A percentile compares a stretch with the other conserved stretches of the same genome.
Evolutionary conservation across 805 yeast species (phyloP).

Genomic region (Candida dajiaensis): DNA sequence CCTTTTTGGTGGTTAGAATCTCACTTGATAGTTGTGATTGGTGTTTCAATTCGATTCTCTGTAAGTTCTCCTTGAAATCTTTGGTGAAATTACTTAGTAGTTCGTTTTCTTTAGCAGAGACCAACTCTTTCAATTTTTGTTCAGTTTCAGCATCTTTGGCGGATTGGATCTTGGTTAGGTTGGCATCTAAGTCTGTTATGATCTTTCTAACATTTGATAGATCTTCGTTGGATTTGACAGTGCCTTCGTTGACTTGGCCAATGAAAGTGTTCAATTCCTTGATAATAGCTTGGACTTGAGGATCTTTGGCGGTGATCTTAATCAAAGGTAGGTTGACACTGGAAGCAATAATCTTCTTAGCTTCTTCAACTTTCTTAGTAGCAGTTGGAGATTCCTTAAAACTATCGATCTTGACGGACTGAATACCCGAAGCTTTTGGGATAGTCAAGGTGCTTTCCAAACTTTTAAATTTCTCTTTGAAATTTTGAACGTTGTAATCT

Average conservation of each 20-base stretch:
- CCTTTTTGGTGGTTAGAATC: conserved; percentile 58
- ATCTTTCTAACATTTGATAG: conserved; percentile 11
- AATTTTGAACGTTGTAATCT: conserved; percentile 28
- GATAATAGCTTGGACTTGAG: conserved; percentile 19
- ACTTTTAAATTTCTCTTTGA: conserved; percentile 32
- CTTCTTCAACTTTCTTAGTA: conserved; percentile 9
- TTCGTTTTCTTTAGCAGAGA: conserved; percentile 41
- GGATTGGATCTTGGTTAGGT: conserved; percentile 11
- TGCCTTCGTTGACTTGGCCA: conserved; percentile 19
- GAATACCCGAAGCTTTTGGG: conserved; percentile 33
- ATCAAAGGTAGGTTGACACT: conserved; percentile 21
- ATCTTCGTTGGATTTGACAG: conserved; percentile 10
- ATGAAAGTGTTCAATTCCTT: conserved; percentile 21
- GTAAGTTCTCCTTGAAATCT: conserved; percentile 58
- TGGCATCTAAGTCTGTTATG: conserved; percentile 18
- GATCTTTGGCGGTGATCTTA: conserved; percentile 25
- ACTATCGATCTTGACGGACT: conserved; percentile 27
- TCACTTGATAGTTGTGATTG: conserved; percentile 54
- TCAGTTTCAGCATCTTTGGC: conserved; percentile 9
- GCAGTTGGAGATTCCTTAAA: conserved; percentile 5
- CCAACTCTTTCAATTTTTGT: conserved; percentile 18
- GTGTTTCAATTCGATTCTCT: conserved; percentile 54
- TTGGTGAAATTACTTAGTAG: conserved; percentile 52
- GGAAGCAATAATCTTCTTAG: conserved; percentile 13
- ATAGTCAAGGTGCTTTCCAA: conserved; percentile 34